Evolutionary conservation across 1,284 basidiomycete species (phyloP).

Genomic region (Leccinum griseonigrum): DNA sequence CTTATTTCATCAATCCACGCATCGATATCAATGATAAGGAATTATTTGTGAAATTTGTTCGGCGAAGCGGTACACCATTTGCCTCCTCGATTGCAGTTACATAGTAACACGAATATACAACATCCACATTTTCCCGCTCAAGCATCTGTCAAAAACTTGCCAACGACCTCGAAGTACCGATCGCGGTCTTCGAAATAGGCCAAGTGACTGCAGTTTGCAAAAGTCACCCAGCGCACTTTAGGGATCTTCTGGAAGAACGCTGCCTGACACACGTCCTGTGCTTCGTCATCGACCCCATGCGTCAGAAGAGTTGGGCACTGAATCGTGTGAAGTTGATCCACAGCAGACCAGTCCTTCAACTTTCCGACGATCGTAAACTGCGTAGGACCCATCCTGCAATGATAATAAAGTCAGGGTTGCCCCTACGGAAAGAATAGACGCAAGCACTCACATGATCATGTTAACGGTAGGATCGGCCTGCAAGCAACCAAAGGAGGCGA

Average conservation of each 20-base stretch:
- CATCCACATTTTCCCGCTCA: not conserved
- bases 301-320: slow-evolving; percentile 33
- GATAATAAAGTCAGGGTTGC: not conserved
- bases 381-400: slow-evolving; percentile 23
- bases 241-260: slow-evolving; percentile 31
- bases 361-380: slow-evolving; percentile 28
- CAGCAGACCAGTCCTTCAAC: slow-evolving; percentile 33
- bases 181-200: slow-evolving; percentile 11
- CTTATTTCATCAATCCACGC: no score
- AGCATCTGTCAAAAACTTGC: slow-evolving; percentile 11
- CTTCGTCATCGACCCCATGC: slow-evolving; percentile 33
- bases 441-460: no score
- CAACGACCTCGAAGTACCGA: slow-evolving; percentile 16
- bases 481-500: slow-evolving; percentile 12
- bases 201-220: slow-evolving; percentile 34
- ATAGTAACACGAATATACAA: no score
- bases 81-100: no score
- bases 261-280: slow-evolving; percentile 25
- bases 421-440: no score
- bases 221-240: slow-evolving; percentile 33
- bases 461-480: slow-evolving; percentile 17
- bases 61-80: no score
- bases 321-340: slow-evolving; percentile 34
- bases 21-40: no score
- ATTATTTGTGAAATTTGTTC: no score